Evolutionary conservation across 1,284 basidiomycete species (phyloP), one percentile per base, ranked within the genome.

Genomic region (Filobasidium uniguttulatum): DNA sequence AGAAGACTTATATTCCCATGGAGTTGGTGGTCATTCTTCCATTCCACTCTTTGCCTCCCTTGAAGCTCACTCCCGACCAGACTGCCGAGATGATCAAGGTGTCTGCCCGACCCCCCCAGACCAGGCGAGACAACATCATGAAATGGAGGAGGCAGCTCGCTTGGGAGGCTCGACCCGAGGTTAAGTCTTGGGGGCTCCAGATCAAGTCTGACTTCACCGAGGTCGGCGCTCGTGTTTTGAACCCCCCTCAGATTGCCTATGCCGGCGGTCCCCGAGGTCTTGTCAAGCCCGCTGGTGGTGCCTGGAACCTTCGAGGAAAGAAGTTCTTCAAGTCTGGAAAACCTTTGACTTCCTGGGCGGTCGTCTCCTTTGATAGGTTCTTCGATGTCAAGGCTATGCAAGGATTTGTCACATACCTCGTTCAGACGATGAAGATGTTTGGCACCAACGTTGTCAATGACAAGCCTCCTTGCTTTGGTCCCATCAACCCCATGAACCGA

Each of bases 1-100:
- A 63, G 50, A 62, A 61, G 46, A 66, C 64, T 54, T 65, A 63
- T 46, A 57, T 69, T 9, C 69, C 69, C 9, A 50, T 70, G 43
- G 68, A 71, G 52, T 64, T 69, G 34, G 64, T 64, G 44, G 48
- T 54, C 20, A 53, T 71, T 34, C 43, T 53, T 12, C 60, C 60
- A 19, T 68, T 69, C 59, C 65, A 71, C 57, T 52, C 57, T 2
- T 60, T 66, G 3, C 63, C 64, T 28, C 64, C 64, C 2, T 54
- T 61, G 49, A 45, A 64, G 56, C 52, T 63, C 17, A 52, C 59
- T 15, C 57, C 59, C 23, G 66, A 63, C 48, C 65, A 54, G 44
- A 63, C 67, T 7, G 66, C 65, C 17, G 66, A n/a, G 48, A 71
- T 72, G 66, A 70, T 71, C 61, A 65, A 62, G 50, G 57, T 67